Percentiles rank a stretch among this genome's conserved stretches.
phyloP scores from a whole-genome alignment of 78 protist species.

The Chrysochromulina tobinii region DNA sequence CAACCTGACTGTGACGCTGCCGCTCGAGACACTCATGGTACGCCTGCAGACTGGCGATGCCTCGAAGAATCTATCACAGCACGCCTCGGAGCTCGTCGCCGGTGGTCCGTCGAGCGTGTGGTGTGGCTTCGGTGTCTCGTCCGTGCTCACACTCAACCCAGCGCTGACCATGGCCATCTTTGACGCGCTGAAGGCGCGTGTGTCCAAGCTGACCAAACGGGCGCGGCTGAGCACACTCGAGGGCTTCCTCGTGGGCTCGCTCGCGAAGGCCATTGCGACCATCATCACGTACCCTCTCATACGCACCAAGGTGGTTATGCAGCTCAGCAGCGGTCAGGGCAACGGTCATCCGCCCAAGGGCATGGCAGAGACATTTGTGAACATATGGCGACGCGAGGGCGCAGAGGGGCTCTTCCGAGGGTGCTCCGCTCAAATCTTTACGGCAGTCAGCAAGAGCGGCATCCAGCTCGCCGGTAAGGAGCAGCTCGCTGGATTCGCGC shows the following conservation, averaged over 20 bases:
- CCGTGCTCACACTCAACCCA: background rate
- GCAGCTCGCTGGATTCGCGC: background rate
- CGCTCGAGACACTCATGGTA: background rate
- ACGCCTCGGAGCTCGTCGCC: no score
- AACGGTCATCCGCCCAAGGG: no score
- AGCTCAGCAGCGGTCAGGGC: background rate
- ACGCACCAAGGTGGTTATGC: background rate
- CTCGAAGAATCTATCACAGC: no score
- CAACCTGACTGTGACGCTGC: background rate
- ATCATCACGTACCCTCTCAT: background rate
- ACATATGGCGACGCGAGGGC: background rate
- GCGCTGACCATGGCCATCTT: background rate
- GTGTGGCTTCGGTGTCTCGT: background rate
- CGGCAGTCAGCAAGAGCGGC: background rate
- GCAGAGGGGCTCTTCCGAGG: background rate
- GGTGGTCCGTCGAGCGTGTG: background rate
- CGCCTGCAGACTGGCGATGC: background rate
- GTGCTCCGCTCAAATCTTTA: background rate
- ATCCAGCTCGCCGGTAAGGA: background rate
- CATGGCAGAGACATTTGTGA: background rate
- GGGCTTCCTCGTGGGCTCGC: background rate
- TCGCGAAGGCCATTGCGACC: background rate
- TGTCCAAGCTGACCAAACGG: background rate
- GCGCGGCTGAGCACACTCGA: background rate
- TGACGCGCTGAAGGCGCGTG: background rate